Base-by-base conservation (phyloP, 2,329 filamentous ascomycete genomes). In the Alternaria brassicae region DNA sequence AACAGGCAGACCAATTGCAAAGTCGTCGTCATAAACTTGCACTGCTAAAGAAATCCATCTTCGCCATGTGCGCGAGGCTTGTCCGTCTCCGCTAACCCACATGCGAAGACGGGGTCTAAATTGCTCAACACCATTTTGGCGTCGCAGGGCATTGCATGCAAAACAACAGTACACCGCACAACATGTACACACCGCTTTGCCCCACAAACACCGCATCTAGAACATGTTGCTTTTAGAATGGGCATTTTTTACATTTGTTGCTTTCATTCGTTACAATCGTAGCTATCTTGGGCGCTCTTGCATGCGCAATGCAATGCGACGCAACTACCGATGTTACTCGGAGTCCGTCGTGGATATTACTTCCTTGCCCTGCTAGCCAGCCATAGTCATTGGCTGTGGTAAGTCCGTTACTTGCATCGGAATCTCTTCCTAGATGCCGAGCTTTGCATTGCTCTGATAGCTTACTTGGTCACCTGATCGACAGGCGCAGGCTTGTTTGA, bases 381-480 rank as follows among this genome's bases (percentile, higher is more conserved):
- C 44, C 44, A 8, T 9, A 10, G 15, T 21, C 19, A 15, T 40
- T 23, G 37, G 37, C 17, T 23, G 37, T 15, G 37, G 12, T 6
- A 23, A 23, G 7, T 13, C 30, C 40, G 30, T 53, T 36, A 41
- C 8, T 37, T 47, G 44, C 6, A 34, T 32, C 44, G 28, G 42
- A 30, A 41, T 50, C 17, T 39, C 48, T 55, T 36, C 17, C 34
- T 55, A 40, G 44, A 37, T 34, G 44, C 39, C 42, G 48, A 50
- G 44, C 36, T 51, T 37, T 17, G 30, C 21, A 23, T 40, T 27
- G 17, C 32, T 25, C 30, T 44, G 37, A 32, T 19, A 47, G 28
- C 55, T 55, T 62, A 61, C 60, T 71, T 70, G 30, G 66, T 63
- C n/a, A 41, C 65, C 28, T 70, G 48, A 45, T 71, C 64, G n/a